These are phyloP conservation scores for Neocallimastix lanati DNA, from an alignment of 192 early-diverging fungal genomes.

Conservation along the genomic window DNA sequence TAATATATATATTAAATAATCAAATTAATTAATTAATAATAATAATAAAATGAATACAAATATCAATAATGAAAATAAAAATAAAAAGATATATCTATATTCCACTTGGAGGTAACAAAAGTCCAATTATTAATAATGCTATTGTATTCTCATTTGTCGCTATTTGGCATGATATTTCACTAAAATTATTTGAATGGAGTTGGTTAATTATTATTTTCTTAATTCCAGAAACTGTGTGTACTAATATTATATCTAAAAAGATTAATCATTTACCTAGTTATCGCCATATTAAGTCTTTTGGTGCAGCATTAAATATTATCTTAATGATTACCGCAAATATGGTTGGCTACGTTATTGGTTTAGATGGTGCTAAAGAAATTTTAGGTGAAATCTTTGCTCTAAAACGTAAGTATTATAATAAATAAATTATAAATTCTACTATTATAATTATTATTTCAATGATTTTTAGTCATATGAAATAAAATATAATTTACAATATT, in stretches of 20 bases:
- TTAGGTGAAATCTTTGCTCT: conserved; percentile 37
- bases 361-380: conserved; percentile 67
- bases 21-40: too few relatives aligned
- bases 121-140: conserved; percentile 57
- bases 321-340: conserved; percentile 92
- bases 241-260: conserved; percentile 19
- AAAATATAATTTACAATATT: too few relatives aligned
- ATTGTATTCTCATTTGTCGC: conserved; percentile 92
- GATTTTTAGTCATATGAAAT: too few relatives aligned
- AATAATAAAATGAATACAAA: too few relatives aligned
- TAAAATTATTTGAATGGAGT: conserved; percentile 73
- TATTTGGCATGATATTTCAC: conserved; percentile 85
- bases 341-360: conserved; percentile 82
- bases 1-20: too few relatives aligned
- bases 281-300: conserved; percentile 59
- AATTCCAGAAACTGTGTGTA: conserved; percentile 61
- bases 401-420: conserved; percentile 20
- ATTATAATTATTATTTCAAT: too few relatives aligned
- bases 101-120: conserved; percentile 64
- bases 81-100: conserved; percentile 73
- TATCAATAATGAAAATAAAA: too few relatives aligned
- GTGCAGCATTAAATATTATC: conserved; percentile 70
- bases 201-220: conserved; percentile 78
- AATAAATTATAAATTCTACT: too few relatives aligned
- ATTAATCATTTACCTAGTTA: conserved; percentile 19